Evolutionary conservation across 2,329 filamentous ascomycete species (phyloP), one percentile per base, ranked within the genome.

Genomic region (Aureobasidium sp.): DNA sequence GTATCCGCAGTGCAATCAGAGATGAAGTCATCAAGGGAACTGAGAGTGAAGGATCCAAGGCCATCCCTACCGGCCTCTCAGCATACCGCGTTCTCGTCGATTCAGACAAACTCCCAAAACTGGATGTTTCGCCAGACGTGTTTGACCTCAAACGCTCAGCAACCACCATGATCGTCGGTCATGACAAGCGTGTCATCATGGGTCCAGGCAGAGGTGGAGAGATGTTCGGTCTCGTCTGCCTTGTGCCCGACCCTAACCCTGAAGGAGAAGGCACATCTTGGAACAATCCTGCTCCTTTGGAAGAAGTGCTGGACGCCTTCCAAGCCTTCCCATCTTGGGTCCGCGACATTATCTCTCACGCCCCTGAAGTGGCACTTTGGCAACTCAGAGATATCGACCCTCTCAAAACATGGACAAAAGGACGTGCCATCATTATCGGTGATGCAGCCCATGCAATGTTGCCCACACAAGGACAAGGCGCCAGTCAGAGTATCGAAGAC

Each of bases 111-210:
- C 65, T 77, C 2, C 68, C 73, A 10, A 18, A 25, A 29, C 38
- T 65, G 3, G 25, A 62, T 8, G 60, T 66, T 16, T 54, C 67
- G 10, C 43, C 70, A 25, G 61, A 67, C 2, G 71, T 72, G 5
- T 77, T 78, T 36, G 64, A 81, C 18, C 78, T 78, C 20, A 66
- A 70, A 18, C 71, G 78, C 9, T 74, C 80, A 1, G 76, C 75
- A 53, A 84, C 82, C 1, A 80, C 80, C 0, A 84, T 84, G 82
- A 72, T 84, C 3, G 72, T 84, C 66, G 81, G 77, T 0, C 78
- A 82, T 20, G 74, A 80, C 31, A 69, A 68, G 23, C 67, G 71
- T 3, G 45, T 73, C 15, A 78, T 85, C 40, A 83, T 84, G 80
- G 82, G 82, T 2, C 82, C 82, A 2, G 81, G 77, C 0, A 71